Evolutionary conservation across 1,284 basidiomycete genomes (phyloP), one percentile per base, ranked within the genome.

Genomic region (Inonotus hispidus): DNA sequence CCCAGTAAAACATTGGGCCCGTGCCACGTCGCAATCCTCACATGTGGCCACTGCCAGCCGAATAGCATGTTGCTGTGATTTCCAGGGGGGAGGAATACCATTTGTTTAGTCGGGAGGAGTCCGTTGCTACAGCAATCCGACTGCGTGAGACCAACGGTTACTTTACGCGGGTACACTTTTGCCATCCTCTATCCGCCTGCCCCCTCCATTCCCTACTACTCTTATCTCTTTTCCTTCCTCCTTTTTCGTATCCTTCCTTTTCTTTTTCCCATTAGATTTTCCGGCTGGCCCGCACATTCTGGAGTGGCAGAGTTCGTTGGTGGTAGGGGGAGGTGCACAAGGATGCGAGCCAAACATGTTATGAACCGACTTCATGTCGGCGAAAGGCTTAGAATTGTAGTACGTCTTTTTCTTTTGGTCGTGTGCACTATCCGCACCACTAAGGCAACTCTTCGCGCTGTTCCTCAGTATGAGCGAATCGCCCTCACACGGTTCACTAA

Each of bases 381-480:
- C 11, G 27, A 55, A 11, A 65, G 47, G 29, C 32, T 65, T n/a
- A 63, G 57, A 58, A 54, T 65, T n/a, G 61, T 63, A 16, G 64
- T 65, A 27, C 35, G 64, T 56, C 41, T 2, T 32, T 35, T 14
- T 43, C 27, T 27, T 35, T 23, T 25, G 21, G 35, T 55, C 38
- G n/a, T 43, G 37, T 39, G 21, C 8, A 39, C 23, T 37, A 4
- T 29, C 3, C 5, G 19, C 53, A 32, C 23, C 13, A 27, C 13
- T 32, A 23, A 13, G 25, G 21, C n/a, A 29, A 11, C n/a, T 50
- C n/a, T 23, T 23, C n/a, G 11, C 41, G 35, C 27, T 52, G 3
- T 41, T 5, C 21, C 13, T 32, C 5, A 67, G 66, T 67, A 65
- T 52, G 61, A 65, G 43, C 63, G 66, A 16, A 61, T 67, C 47